Evolutionary conservation across 495 filamentous ascomycete species (phyloP), one percentile per base, ranked within the genome.

Genomic region (Stereocaulon alpinum): DNA sequence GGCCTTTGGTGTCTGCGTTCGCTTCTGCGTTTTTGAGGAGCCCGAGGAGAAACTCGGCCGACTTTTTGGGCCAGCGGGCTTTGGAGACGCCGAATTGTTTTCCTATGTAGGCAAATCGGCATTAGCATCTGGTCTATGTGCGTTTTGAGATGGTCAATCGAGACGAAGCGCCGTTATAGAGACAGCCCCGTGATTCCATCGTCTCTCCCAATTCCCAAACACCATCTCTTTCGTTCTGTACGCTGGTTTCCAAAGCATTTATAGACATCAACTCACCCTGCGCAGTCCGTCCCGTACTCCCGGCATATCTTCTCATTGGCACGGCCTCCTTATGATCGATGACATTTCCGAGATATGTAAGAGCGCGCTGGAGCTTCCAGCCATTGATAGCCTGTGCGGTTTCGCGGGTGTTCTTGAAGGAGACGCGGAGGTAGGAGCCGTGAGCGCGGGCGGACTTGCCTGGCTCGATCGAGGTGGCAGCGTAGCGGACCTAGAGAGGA

Each of bases 371-470:
- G 70, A 97, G 80, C 82, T 97, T 97, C 93, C 92, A 96, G 76
- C 93, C 92, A 77, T 89, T 96, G 85, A 97, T 91, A 63, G 92
- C 91, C 80, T 96, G 91, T 59, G 93, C 94, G 64, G 93, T 96
- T 82, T 99, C 94, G 72, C 92, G 89, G 76, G 93, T 96, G 85
- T 98, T 97, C 85, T 97, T 97, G 87, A 95, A 96, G 68, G 87
- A 93, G 72, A 96, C 91, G 70, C 93, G 91, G 66, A 99, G 89
- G 84, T 97, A 97, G 73, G 91, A 88, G 74, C 94, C 94, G 76
- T 92, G 90, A 71, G 91, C 85, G 78, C 91, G 89, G 74, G 93
- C 94, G 76, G 88, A 94, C 82, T 97, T 98, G 66, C 84, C 81
- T 73, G 86, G 78, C 68, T 87, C 78, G 75, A 95, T 91, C 72